A percentile compares a stretch with the other conserved stretches of the same genome.
phyloP scores from a whole-genome alignment of 2,329 filamentous ascomycete genomes.

The Exserohilum rostratum region DNA sequence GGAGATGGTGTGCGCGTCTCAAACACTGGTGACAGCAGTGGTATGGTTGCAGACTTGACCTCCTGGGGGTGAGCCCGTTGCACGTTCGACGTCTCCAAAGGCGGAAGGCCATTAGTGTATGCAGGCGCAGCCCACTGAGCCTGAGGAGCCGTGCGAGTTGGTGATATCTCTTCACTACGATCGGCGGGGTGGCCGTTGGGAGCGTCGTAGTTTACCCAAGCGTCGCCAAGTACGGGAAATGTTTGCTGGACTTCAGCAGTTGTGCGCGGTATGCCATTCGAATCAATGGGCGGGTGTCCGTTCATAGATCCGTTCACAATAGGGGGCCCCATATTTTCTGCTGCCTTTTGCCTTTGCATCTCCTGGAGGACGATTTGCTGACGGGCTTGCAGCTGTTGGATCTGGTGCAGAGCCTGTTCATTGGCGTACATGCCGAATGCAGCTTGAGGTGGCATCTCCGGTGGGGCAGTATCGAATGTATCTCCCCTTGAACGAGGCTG shows the following conservation, averaged over 20 bases:
- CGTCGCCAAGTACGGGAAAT: conserved; percentile 35
- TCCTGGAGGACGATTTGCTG: conserved; percentile 43
- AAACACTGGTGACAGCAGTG: conserved; percentile 72
- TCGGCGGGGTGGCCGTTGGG: conserved; percentile 30
- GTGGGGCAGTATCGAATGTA: conserved; percentile 29
- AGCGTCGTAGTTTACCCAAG: conserved; percentile 36
- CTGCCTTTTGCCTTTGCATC: conserved; percentile 39
- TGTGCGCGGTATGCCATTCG: conserved; percentile 29
- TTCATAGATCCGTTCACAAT: conserved; percentile 38
- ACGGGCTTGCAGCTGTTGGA: conserved; percentile 36
- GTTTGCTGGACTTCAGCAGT: conserved; percentile 35
- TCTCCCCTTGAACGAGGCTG: conserved; percentile 34
- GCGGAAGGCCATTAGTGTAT: conserved; percentile 39
- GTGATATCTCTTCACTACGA: conserved; percentile 36
- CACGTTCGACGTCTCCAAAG: conserved; percentile 53
- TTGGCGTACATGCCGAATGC: conserved; percentile 35
- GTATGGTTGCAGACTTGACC: conserved; percentile 49
- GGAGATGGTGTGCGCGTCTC: conserved; percentile 76
- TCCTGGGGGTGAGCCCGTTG: conserved; percentile 47
- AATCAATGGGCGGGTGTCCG: conserved; percentile 20
- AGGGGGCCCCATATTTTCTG: conserved; percentile 25
- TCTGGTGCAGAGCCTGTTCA: conserved; percentile 31
- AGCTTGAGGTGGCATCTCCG: conserved; percentile 24
- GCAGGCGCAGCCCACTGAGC: conserved; percentile 39
- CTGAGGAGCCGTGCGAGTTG: conserved; percentile 35